Base-by-base conservation (phyloP, 768 basidiomycete species). In the Cystobasidium onofrii region DNA sequence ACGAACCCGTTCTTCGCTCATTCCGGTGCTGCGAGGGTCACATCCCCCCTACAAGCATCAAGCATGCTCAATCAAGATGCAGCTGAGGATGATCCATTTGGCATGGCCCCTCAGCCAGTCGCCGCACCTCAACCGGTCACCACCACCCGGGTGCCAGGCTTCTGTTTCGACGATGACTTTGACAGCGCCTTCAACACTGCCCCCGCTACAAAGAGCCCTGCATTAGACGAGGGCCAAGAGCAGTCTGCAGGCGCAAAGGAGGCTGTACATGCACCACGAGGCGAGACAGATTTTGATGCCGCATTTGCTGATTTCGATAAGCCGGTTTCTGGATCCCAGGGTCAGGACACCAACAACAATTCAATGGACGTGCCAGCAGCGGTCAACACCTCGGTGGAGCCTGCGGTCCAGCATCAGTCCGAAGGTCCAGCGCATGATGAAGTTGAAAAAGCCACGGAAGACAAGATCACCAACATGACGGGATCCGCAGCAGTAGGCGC, bases 301-400 rank as follows among this genome's bases (percentile, higher is more conserved):
- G 65, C 65, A 4, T 67, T 67, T 29, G 65, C 65, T 33, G 46
- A 67, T 29, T 67, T 67, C 36, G 65, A 67, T 29, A 43, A 61
- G 57, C 57, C 57, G 20, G 25, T 39, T 6, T 4, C 57, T 61
- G 31, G 20, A 6, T 23, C 57, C 4, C 17, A 12, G 6, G 29
- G 12, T 27, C 13, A 12, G 20, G 34, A 27, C 6, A 20, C 57
- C n/a, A 25, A 6, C 29, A 3, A 20, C 4, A 39, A 6, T 6
- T 39, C 57, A 10, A 27, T 10, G 15, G 57, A 39, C 29, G 17
- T 61, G 41, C 41, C n/a, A 39, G 39, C 39, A 39, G 39, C 39
- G 39, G 7, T 39, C 39, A 6, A 6, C 15, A 39, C 7, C 39
- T 6, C 39, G 7, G 39, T 39, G 7, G 39, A 39, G 39, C 39